Base-by-base conservation (phyloP, 768 basidiomycete species). In the Termitomyces sp. region DNA sequence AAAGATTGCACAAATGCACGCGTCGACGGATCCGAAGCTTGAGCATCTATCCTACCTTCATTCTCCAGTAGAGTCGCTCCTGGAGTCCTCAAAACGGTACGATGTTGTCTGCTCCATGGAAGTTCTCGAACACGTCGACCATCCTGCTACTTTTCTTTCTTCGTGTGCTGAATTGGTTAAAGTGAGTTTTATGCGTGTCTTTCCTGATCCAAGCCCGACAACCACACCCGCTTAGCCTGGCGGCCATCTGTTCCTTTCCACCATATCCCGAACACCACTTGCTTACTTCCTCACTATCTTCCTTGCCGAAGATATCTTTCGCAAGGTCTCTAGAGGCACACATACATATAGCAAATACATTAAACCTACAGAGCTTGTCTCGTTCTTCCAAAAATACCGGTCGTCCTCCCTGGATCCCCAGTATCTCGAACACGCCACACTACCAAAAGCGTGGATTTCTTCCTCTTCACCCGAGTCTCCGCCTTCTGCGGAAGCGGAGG, bases 31-130 rank as follows among this genome's bases (percentile, higher is more conserved):
- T 66, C 88, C 89, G 0, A 66, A 71, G 38, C 75, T 96, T 19
- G 63, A 73, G 9, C 60, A 66, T 2, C 60, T 37, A 66, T 58
- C 74, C 0, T 98, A 98, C 71, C 71, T 81, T 8, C 84, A 90
- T 63, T 77, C 81, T 0, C 76, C 88, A 0, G 92, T 88, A 0
- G 94, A 98, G 65, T 77, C 77, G 0, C 78, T 99, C 3, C 70
- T 90, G 28, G 65, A 77, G 11, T 83, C 84, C 5, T 67, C 79
- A 14, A 78, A 77, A 61, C 82, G 82, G 50, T 98, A 87, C 66
- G 96, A 98, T 67, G 81, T 94, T 19, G 94, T 99, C 14, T 97
- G 93, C 66, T 90, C 94, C 10, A 92, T 98, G 92, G 97, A 99
- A 69, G 96, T 99, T 8, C 67, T 99, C 30, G 97, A 99, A 72